Conservation (phyloP, 2,329 filamentous ascomycete genomes). For the Alternaria brassicae region DNA sequence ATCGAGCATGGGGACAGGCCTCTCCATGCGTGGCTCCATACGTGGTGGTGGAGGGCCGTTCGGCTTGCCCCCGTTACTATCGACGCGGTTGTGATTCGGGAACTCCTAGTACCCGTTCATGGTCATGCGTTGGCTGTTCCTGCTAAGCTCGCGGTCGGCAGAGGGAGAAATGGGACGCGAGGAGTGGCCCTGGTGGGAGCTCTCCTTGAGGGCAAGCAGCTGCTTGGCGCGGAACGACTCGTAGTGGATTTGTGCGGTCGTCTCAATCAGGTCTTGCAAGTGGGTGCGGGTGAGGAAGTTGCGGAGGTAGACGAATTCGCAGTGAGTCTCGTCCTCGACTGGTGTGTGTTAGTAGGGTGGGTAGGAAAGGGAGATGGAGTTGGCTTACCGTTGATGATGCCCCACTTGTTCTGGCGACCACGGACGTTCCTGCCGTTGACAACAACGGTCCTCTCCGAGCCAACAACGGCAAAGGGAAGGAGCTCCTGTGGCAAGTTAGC, state of each 20-base stretch:
- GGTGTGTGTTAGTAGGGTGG: conserved; percentile 22
- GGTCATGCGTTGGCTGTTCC: conserved; percentile 94
- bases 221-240: conserved; percentile 99
- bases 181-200: conserved; percentile 76
- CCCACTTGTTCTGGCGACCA: conserved; percentile 98
- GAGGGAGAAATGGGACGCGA: conserved; percentile 95
- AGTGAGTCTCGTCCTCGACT: conserved; percentile 98
- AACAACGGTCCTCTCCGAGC: conserved; percentile 97
- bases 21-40: conserved; percentile 37
- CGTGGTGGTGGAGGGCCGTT: conserved; percentile 28
- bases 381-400: conserved; percentile 79
- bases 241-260: conserved; percentile 99
- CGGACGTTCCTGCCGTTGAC: conserved; percentile 97
- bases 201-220: conserved; percentile 96
- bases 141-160: conserved; percentile 93
- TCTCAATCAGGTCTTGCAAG: conserved; percentile 98
- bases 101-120: conserved; percentile 93
- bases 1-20: conserved; percentile 35
- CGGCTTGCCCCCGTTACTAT: conserved; percentile 38
- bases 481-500: conserved; percentile 70
- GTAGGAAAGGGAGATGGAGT: background rate
- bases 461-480: conserved; percentile 96
- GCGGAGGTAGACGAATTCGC: conserved; percentile 97
- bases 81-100: conserved; percentile 42
- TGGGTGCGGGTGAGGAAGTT: conserved; percentile 99